These are phyloP conservation scores for Mayamaea pseudoterrestris DNA, from an alignment of 108 stramenopile genomes.

Conservation along the genomic window DNA sequence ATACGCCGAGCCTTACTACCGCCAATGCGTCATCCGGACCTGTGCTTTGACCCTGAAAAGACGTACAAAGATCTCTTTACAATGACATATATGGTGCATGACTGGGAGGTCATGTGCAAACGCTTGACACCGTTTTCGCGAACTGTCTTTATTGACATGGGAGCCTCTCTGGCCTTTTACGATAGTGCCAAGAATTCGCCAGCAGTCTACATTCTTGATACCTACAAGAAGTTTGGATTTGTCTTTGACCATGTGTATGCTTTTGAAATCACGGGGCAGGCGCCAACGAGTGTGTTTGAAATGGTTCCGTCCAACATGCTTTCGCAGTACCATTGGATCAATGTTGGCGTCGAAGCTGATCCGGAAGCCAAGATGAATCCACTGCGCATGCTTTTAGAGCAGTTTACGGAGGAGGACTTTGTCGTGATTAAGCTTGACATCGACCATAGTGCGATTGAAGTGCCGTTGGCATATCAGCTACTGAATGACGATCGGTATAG, in stretches of 20 bases:
- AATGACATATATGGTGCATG: constrained; percentile 50
- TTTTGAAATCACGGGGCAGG: constrained; percentile 23
- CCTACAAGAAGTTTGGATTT: constrained; percentile 45
- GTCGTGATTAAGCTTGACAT: constrained; percentile 65
- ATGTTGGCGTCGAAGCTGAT: constrained; percentile 23
- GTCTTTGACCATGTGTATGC: constrained; percentile 62
- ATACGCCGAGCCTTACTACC: constrained; percentile 25
- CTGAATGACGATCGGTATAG: constrained; percentile 10
- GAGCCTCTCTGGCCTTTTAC: constrained; percentile 46
- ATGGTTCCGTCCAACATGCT: constrained; percentile 4
- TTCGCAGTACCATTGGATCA: constrained; percentile 48
- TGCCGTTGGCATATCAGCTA: constrained; percentile 25
- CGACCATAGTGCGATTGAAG: constrained; percentile 34
- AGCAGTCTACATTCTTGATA: constrained; percentile 11
- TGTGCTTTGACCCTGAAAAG: constrained; percentile 8
- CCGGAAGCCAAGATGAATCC: constrained; percentile 27
- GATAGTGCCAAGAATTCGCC: constrained; percentile 8
- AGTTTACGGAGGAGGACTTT: constrained; percentile 36
- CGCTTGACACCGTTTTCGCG: constrained; percentile 23
- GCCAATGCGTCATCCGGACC: constrained; percentile 21
- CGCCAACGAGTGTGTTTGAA: constrained; percentile 12
- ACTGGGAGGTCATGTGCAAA: constrained; percentile 51
- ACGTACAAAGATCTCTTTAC: constrained; percentile 4
- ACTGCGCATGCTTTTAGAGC: constrained; percentile 19
- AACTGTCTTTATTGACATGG: constrained; percentile 50